Percentiles rank a stretch among this genome's conserved stretches.
phyloP scores from a whole-genome alignment of 2,329 filamentous ascomycete species.

The Alternaria atra region DNA sequence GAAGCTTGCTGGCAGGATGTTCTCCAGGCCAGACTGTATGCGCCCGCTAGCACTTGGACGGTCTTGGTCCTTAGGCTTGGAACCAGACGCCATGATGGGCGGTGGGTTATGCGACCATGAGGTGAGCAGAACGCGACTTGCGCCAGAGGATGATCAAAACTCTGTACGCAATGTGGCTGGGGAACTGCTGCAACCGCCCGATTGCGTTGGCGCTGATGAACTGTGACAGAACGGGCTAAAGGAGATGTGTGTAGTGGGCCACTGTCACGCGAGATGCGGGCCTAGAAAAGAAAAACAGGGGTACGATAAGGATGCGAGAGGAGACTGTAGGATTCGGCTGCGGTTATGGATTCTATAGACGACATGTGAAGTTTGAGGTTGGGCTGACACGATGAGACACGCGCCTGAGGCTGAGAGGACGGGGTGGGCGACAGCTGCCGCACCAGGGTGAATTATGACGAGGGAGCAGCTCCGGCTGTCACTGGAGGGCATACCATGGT shows the following conservation, averaged over 20 bases:
- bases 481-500: slow-evolving; percentile 14
- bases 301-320: slow-evolving; percentile 13
- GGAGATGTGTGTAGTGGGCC: slow-evolving; percentile 29
- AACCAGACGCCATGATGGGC: slow-evolving; percentile 30
- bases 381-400: background rate
- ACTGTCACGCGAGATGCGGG: slow-evolving; percentile 29
- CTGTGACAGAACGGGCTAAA: slow-evolving; percentile 21
- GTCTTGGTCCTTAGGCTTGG: slow-evolving; percentile 24
- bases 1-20: slow-evolving; percentile 39
- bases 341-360: background rate
- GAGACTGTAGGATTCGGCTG: slow-evolving; percentile 5
- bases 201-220: slow-evolving; percentile 18
- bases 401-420: background rate
- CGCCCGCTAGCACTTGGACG: slow-evolving; percentile 28
- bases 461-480: slow-evolving; percentile 8
- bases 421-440: slow-evolving; percentile 12
- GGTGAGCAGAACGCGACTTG: slow-evolving; percentile 13
- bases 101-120: slow-evolving; percentile 24
- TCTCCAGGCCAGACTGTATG: slow-evolving; percentile 37
- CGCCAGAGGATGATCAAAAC: slow-evolving; percentile 13
- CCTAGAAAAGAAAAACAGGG: slow-evolving; percentile 12
- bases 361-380: background rate
- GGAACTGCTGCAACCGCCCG: slow-evolving; percentile 29
- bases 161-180: slow-evolving; percentile 19
- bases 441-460: slow-evolving; percentile 13